Evolutionary conservation across 495 filamentous ascomycete species (phyloP), one percentile per base, ranked within the genome.

Genomic region (Penicillium coprophilum): DNA sequence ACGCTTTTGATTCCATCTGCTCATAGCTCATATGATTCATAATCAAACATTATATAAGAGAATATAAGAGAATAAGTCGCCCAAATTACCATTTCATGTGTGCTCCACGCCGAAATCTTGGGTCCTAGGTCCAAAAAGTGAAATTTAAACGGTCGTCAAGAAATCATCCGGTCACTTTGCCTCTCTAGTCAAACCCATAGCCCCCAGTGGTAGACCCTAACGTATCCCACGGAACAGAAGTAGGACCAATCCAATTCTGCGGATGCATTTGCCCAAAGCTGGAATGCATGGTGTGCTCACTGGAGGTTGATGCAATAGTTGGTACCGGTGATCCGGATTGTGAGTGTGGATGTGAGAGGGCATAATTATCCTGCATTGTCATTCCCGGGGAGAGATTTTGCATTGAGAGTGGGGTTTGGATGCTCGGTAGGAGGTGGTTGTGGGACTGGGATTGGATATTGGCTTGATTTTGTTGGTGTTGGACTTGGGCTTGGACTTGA

Each of bases 211-310:
- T 48, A 13, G 60, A 23, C 9, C 62, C 57, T 6, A 68, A n/a
- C 4, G 59, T 46, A 40, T 71, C 70, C 73, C 73, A 76, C 11
- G 70, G 70, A 10, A 74, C 58, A 8, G 71, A 70, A 12, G 68
- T 59, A 13, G 73, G 63, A 19, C 57, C 58, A 7, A 76, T 50
- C 73, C 73, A 76, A 39, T 71, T 69, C 53, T 76, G 73, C 9
- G 70, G 68, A 28, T 72, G 68, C 30, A 76, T 58, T 20, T 66
- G 70, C 0, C 61, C 66, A 55, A 67, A 53, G 56, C 56, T 54
- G 17, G 61, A 61, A 47, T 66, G 38, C 59, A 69, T 60, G 8
- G 54, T 58, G 6, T 59, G 66, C 11, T 69, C 66, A 12, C 59
- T 63, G 9, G 57, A 47, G 15, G 60, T 56, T 6, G 65, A 71